Conservation (phyloP, 176 grass and related monocot species). For the Cenchrus americanus region DNA sequence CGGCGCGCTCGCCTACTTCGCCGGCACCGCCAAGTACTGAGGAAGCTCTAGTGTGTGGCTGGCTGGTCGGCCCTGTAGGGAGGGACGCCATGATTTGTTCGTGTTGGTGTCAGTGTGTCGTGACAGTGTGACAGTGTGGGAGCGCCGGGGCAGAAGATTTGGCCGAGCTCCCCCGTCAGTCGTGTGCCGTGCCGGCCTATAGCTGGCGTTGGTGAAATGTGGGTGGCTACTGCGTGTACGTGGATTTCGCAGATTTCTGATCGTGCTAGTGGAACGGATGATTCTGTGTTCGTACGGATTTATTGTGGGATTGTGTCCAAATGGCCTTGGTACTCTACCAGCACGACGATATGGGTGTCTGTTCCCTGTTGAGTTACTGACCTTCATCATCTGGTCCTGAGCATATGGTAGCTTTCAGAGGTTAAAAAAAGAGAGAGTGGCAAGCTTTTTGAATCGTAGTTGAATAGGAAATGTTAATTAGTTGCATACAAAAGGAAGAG, state of each 20-base stretch:
- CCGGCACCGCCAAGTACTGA: constrained; percentile 43
- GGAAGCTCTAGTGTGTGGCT: neutral
- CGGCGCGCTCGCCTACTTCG: constrained; percentile 77
- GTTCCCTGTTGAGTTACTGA: neutral
- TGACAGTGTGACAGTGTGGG: constrained; percentile 70
- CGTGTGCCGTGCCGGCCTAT: neutral
- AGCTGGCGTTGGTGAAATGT: neutral
- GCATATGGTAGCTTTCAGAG: neutral
- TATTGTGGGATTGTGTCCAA: neutral
- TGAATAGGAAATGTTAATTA: no score
- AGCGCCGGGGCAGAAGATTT: constrained; percentile 40
- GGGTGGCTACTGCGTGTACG: neutral
- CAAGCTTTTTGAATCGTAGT: no score
- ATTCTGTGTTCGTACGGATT: neutral
- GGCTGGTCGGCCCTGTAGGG: neutral
- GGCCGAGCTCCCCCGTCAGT: constrained; percentile 59
- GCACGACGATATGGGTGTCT: neutral
- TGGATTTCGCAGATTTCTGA: neutral
- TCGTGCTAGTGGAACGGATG: neutral
- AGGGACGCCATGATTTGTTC: neutral
- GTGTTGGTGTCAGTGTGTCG: constrained; percentile 11
- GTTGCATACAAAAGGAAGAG: no score
- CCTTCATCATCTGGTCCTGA: neutral
- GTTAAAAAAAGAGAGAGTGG: no score
- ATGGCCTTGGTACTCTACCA: neutral